Percentiles rank a stretch among this genome's conserved stretches.
Evolutionary conservation across 2,329 filamentous ascomycete genomes (phyloP).

Genomic region (Pseudovirgaria hyperparasitica): DNA sequence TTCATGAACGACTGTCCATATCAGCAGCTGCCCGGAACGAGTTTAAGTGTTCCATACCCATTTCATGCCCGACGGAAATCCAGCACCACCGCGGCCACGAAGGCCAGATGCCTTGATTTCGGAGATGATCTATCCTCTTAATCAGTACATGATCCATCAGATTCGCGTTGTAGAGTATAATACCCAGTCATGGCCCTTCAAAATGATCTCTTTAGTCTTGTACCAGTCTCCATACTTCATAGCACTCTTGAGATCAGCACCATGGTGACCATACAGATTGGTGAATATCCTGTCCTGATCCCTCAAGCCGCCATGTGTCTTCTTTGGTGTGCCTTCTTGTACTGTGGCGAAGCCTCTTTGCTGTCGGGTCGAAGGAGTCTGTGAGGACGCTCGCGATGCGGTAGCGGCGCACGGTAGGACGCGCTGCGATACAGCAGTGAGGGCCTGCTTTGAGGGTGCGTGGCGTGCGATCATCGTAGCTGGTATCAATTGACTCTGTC

Average conservation of each 20-base stretch:
- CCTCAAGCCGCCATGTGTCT: conserved; percentile 70
- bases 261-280: conserved; percentile 91
- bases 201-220: conserved; percentile 96
- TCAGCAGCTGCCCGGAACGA: conserved; percentile 10
- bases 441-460: conserved; percentile 23
- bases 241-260: conserved; percentile 79
- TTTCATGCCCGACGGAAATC: conserved; percentile 97
- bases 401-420: conserved; percentile 26
- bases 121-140: conserved; percentile 60
- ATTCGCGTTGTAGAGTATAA: conserved; percentile 8
- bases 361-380: conserved; percentile 32
- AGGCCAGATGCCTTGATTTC: conserved; percentile 96
- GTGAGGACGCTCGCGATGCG: conserved; percentile 24
- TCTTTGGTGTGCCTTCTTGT: conserved; percentile 41
- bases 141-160: conserved; percentile 4
- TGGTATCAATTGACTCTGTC: conserved; percentile 11
- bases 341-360: conserved; percentile 55
- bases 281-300: conserved; percentile 99
- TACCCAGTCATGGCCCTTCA: conserved; percentile 94
- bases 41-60: conserved; percentile 54
- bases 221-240: conserved; percentile 99
- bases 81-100: conserved; percentile 89
- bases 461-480: conserved; percentile 29
- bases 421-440: conserved; percentile 28
- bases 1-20: conserved; percentile 87